Evolutionary conservation across 345 rosid species (phyloP).

Genomic region (Toxicodendron radicans): DNA sequence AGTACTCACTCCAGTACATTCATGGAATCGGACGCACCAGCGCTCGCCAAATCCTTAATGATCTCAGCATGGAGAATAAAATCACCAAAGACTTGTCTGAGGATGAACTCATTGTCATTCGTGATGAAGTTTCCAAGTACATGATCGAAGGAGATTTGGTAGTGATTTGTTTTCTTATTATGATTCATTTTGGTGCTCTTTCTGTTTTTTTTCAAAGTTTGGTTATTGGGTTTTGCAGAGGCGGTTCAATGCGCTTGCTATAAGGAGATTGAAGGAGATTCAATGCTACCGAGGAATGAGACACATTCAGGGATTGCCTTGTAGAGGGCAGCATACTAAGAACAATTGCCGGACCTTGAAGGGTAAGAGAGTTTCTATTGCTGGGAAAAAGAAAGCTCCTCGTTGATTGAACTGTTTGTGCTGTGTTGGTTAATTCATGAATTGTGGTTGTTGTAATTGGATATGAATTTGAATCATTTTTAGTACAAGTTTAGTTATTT

Average conservation of each 20-base stretch:
- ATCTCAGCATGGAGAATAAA: constrained; percentile 76
- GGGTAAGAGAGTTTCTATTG: constrained; percentile 47
- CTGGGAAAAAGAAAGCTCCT: constrained; percentile 53
- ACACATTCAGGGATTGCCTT: constrained; percentile 59
- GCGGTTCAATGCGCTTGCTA: constrained; percentile 44
- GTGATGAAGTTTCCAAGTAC: constrained; percentile 89
- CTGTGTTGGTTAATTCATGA: background rate
- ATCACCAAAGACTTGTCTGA: constrained; percentile 84
- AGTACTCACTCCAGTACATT: constrained; percentile 84
- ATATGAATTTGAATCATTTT: background rate
- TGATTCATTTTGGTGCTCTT: background rate
- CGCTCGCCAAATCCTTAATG: constrained; percentile 70
- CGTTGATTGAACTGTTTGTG: constrained; percentile 21
- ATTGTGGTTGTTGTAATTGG: background rate
- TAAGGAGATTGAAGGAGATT: constrained; percentile 61
- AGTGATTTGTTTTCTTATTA: background rate
- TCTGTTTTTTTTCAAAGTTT: background rate
- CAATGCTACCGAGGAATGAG: constrained; percentile 64
- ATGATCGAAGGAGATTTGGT: constrained; percentile 96
- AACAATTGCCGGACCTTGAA: constrained; percentile 61
- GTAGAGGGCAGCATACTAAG: constrained; percentile 69
- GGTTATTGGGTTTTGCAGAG: constrained; percentile 22
- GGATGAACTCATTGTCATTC: constrained; percentile 71
- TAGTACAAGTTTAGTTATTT: background rate
- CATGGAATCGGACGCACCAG: constrained; percentile 84